Base-by-base conservation (phyloP, 257 asterid species). In the Salvia rosmarinus region DNA sequence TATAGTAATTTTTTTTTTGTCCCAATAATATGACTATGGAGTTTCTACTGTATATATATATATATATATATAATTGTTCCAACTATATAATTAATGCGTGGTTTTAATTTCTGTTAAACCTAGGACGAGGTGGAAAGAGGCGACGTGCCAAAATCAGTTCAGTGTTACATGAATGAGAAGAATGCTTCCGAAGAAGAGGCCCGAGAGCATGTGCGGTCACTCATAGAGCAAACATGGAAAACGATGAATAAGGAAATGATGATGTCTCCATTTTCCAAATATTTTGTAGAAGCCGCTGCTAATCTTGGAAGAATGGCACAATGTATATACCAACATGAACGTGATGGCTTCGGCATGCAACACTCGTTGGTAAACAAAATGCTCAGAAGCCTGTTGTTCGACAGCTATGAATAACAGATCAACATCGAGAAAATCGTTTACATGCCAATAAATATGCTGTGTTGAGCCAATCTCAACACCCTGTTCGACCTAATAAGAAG, bases 101-200 rank as follows among this genome's bases (percentile, higher is more conserved):
- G n/a, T n/a, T n/a, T n/a, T n/a, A n/a, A n/a, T n/a, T n/a, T n/a
- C n/a, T n/a, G n/a, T n/a, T n/a, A n/a, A n/a, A n/a, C n/a, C n/a
- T n/a, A 52, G 84, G 77, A 65, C 0, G 87, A 83, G 80, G 59
- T 79, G 75, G 6, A 67, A 56, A 64, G 84, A 77, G 87, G 87
- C 0, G 86, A 82, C 13, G 78, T 73, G 1, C 77, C 84, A 0
- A 82, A 77, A 49, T 30, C 79, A 10, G 30, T 82, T 4, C 76
- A 88, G 44, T 86, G 95, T 42, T 82, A 79, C 73, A 88, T 83
- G 91, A 80, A 79, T 5, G 86, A 88, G 54, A 81, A 25, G 0
- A 79, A 81, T 14, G 78, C 42, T 42, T 43, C 71, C 2, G 70
- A 61, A 59, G 81, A 83, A 35, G 84, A 78, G 13, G 85, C 82